Conservation (phyloP, 148 eudicot species). For the Cornus florida region DNA sequence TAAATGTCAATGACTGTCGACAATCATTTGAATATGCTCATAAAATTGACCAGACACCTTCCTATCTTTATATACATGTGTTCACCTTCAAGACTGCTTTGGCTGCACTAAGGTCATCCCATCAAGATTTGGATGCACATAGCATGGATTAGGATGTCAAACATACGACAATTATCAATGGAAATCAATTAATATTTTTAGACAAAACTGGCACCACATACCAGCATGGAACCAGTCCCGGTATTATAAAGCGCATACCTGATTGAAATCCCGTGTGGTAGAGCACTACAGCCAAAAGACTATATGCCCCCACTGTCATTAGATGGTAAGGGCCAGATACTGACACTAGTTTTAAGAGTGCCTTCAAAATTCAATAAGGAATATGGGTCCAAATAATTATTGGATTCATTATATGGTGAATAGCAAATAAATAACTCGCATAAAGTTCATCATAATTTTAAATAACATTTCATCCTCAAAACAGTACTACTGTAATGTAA, state of each 20-base stretch:
- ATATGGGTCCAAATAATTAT: slow-evolving; percentile 12
- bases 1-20: not conserved
- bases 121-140: not conserved
- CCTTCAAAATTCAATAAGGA: slow-evolving; percentile 45
- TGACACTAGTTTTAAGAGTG: slow-evolving; percentile 72
- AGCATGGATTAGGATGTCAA: not conserved
- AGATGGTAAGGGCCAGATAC: slow-evolving; percentile 98
- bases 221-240: not conserved
- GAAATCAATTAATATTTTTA: not conserved
- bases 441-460: too few species aligned
- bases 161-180: not conserved
- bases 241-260: slow-evolving; percentile 42
- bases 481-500: not conserved
- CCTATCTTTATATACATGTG: not conserved
- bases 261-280: slow-evolving; percentile 97
- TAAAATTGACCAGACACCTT: not conserved
- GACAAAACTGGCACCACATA: not conserved
- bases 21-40: not conserved
- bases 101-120: not conserved
- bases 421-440: too few species aligned
- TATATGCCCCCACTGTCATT: slow-evolving; percentile 96
- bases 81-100: not conserved
- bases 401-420: not conserved
- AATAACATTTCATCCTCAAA: not conserved
- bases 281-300: slow-evolving; percentile 91